These are phyloP conservation scores for Rhododendron mucronatum DNA, from an alignment of 148 eudicot species.

Conservation along the genomic window DNA sequence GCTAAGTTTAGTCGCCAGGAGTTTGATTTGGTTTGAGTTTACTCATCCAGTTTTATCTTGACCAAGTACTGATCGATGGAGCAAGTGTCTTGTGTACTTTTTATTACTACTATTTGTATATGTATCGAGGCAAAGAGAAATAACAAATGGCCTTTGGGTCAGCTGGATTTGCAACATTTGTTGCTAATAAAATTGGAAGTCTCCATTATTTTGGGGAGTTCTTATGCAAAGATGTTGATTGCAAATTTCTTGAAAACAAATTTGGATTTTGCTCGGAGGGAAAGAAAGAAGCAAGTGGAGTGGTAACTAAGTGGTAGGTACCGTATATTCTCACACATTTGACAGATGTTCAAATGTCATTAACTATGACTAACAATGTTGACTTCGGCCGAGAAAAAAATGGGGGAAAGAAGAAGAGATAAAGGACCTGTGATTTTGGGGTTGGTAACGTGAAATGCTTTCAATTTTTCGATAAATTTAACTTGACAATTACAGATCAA, in stretches of 20 bases:
- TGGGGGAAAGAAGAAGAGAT: neutral
- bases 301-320: no score
- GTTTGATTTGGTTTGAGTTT: constrained; percentile 11
- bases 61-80: neutral
- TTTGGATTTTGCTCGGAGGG: no score
- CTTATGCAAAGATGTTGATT: neutral
- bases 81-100: neutral
- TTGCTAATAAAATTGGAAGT: neutral
- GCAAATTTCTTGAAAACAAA: neutral
- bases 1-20: constrained; percentile 24
- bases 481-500: no score
- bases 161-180: neutral
- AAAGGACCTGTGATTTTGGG: neutral
- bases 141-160: neutral
- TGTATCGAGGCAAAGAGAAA: neutral
- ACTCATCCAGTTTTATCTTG: neutral
- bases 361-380: no score
- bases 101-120: neutral
- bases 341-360: no score
- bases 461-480: neutral
- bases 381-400: no score
- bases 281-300: no score
- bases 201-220: neutral
- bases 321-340: no score
- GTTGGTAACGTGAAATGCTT: neutral